These are phyloP conservation scores for Silene uniflora DNA, from an alignment of 148 eudicot genomes.

Conservation along the genomic window DNA sequence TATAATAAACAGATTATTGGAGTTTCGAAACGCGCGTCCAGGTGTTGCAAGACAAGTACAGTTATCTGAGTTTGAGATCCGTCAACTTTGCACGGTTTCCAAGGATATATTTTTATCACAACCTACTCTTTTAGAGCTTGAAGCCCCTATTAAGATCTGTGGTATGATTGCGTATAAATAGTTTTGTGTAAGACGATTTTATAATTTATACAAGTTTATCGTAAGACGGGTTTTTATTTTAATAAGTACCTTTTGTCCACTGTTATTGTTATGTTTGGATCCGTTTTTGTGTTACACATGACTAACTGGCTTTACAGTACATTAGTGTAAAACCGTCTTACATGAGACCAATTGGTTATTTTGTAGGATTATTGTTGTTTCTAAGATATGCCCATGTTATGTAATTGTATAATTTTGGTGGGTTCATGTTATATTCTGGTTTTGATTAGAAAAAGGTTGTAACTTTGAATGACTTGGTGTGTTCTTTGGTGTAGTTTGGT, in stretches of 20 bases:
- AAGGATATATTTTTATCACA: conserved; percentile 57
- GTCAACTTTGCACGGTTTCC: conserved; percentile 56
- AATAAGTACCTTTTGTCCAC: no score
- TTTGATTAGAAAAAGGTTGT: not conserved
- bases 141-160: conserved; percentile 84
- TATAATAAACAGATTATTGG: conserved; percentile 55
- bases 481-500: not conserved
- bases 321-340: no score
- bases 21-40: conserved; percentile 50
- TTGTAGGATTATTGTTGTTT: not conserved
- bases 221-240: no score
- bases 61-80: conserved; percentile 75
- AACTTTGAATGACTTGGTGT: not conserved
- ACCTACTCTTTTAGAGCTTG: conserved; percentile 68
- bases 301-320: no score
- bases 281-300: no score
- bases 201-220: no score
- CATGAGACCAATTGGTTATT: not conserved
- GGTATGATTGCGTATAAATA: conserved; percentile 28
- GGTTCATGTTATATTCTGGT: not conserved
- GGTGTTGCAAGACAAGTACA: conserved; percentile 58
- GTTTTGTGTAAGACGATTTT: no score
- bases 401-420: not conserved
- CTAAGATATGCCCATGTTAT: conserved; percentile 5
- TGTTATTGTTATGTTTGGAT: no score